Conservation (phyloP, 306 rosid genomes). For the Prunus fruticosa region DNA sequence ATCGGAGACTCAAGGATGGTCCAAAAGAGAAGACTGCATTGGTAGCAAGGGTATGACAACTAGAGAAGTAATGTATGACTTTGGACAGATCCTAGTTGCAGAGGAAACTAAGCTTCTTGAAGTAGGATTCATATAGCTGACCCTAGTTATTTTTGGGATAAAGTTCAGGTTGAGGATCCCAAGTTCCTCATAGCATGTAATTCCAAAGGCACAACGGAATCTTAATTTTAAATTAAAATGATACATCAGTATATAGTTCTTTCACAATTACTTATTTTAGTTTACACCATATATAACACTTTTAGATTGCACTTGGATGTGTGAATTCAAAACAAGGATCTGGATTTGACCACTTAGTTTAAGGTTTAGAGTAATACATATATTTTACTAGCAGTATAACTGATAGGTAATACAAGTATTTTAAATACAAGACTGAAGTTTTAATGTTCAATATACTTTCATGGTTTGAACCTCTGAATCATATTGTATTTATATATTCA, state of each 20-base stretch:
- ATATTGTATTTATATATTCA: background rate
- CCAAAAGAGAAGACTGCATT: background rate
- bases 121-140: background rate
- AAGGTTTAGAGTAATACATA: too few relatives aligned
- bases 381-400: too few relatives aligned
- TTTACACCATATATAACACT: background rate
- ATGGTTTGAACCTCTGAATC: conserved; percentile 9
- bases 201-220: background rate
- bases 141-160: background rate
- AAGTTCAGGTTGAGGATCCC: background rate
- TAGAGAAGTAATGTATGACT: background rate
- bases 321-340: too few relatives aligned
- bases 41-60: background rate
- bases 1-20: background rate
- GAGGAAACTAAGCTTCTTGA: background rate
- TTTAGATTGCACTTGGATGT: background rate
- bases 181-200: conserved; percentile 16
- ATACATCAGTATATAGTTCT: background rate
- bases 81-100: background rate
- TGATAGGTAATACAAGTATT: too few relatives aligned
- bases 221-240: background rate
- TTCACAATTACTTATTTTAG: too few relatives aligned
- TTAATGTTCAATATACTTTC: background rate
- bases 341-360: too few relatives aligned
- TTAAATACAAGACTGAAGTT: too few relatives aligned